Conservation (phyloP, 495 filamentous ascomycete species). For the Neurospora tetraspora region DNA sequence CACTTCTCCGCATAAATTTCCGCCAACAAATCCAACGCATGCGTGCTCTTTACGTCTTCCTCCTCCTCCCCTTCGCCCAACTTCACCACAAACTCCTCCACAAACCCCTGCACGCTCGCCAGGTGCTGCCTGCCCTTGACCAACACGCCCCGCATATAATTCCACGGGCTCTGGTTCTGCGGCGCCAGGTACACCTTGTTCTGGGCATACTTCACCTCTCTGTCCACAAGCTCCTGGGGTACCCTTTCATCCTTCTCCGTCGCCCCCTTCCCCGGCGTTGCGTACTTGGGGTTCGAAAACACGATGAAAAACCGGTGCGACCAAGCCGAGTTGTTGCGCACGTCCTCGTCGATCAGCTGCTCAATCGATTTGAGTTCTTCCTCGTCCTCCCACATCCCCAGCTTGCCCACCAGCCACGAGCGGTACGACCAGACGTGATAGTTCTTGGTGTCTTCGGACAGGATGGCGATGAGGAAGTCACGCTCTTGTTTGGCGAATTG, state of each 20-base stretch:
- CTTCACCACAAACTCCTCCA: conserved; percentile 48
- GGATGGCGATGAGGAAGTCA: conserved; percentile 70
- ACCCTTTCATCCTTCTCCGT: conserved; percentile 39
- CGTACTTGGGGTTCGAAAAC: conserved; percentile 52
- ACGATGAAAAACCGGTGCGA: conserved; percentile 89
- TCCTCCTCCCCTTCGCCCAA: conserved; percentile 31
- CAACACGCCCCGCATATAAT: conserved; percentile 72
- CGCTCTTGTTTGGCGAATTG: conserved; percentile 45
- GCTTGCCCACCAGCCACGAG: conserved; percentile 82
- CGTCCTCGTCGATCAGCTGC: conserved; percentile 58
- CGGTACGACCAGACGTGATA: conserved; percentile 98
- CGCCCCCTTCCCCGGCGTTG: conserved; percentile 36
- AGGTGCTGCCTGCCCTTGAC: conserved; percentile 51
- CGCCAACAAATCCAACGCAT: conserved; percentile 85
- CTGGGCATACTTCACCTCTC: conserved; percentile 65
- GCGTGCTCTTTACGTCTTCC: conserved; percentile 57
- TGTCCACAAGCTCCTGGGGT: conserved; percentile 53
- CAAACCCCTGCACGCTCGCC: conserved; percentile 53
- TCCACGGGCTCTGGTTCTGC: conserved; percentile 91
- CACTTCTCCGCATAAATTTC: conserved; percentile 62
- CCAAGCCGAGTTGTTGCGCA: conserved; percentile 95
- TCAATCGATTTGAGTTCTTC: conserved; percentile 63
- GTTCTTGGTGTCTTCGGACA: conserved; percentile 83
- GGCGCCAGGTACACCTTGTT: conserved; percentile 65
- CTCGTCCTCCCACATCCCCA: conserved; percentile 47